Evolutionary conservation across 169 alveolate species (phyloP), one percentile per base, ranked within the genome.

Genomic region (Plasmodium berghei): DNA sequence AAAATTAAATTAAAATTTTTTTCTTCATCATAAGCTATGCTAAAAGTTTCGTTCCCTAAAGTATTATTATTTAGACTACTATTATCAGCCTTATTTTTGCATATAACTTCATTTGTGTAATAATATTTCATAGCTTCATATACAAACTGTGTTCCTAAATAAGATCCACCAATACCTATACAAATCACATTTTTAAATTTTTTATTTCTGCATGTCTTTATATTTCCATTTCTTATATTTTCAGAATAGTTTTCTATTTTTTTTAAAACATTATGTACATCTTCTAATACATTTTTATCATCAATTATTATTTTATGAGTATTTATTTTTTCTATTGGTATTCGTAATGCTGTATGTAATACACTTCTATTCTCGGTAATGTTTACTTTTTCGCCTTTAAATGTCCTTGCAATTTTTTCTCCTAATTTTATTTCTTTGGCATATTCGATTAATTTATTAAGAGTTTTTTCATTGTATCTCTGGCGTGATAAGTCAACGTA

Each of bases 121-220:
- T 93, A 97, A 90, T 93, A 95, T 93, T 96, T 97, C 93, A 95
- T 92, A 49, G 98, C 99, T 91, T 98, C 98, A 54, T 94, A 95
- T 9, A 97, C 98, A 86, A 96, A 97, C 86, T 96, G 98, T 9
- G 98, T 97, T 6, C 99, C 99, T 48, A 99, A 94, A 95, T 97
- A 99, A 26, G 99, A 96, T n/a, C 99, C 99, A 28, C 99, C 99
- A 70, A 99, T 99, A 70, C 99, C 99, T 74, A 98, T 97, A 55
- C 99, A 97, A 8, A 99, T 92, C 61, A 96, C 92, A 85, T 97
- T 97, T 72, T 92, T 94, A 52, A 98, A 92, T 16, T 95, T 86
- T 83, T 97, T 96, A 46, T 99, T 99, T 28, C 98, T 96, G 45
- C 93, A 96, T 34, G 99, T 99, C 62, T 89, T 92, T 61, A 95